Evolutionary conservation across 108 stramenopile species (phyloP), one percentile per base, ranked within the genome.

Genomic region (Poteriospumella lacustris): DNA sequence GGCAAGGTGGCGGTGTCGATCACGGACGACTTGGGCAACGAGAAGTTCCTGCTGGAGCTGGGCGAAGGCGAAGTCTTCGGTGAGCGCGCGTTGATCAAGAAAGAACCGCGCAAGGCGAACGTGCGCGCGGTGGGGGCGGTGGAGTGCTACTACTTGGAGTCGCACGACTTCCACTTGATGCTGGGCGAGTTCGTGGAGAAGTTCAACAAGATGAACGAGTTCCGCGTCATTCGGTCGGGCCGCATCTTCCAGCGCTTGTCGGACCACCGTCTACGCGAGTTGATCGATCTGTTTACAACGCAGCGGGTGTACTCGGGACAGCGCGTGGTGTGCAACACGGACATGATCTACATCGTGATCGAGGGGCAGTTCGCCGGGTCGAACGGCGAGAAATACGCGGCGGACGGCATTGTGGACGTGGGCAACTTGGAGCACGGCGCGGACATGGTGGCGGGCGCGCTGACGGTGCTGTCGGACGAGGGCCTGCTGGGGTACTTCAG

Each of bases 141-240:
- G 24, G 70, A 73, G 42, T 73, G 70, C 36, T 73, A 73, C 33
- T 73, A 73, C 33, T 34, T 73, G 5, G 70, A 73, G 33, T 28
- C 31, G 38, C 43, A 73, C 28, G 47, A 73, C 42, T 73, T 73
- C 36, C 31, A 73, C 42, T 56, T 42, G 28, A 73, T 73, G 70
- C 24, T 73, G 12, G 70, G 70, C 9, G 70, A 56, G 24, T 56
- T 73, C 42, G 47, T 73, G 12, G 70, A 73, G 9, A 15, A 56
- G 33, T 56, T 73, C 44, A 73, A 39, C 9, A 44, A 73, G 42
- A 73, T 73, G 44, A 73, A 73, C 36, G 70, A 73, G 24, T 73
- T 73, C 42, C 70, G 70, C 36, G 42, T 73, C 36, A 15, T 73
- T 19, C 43, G 70, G 42, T 44, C 44, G 5, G 70, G 31, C 5